Evolutionary conservation across 176 grass and related monocot species (phyloP).

Genomic region (Melocanna baccifera): DNA sequence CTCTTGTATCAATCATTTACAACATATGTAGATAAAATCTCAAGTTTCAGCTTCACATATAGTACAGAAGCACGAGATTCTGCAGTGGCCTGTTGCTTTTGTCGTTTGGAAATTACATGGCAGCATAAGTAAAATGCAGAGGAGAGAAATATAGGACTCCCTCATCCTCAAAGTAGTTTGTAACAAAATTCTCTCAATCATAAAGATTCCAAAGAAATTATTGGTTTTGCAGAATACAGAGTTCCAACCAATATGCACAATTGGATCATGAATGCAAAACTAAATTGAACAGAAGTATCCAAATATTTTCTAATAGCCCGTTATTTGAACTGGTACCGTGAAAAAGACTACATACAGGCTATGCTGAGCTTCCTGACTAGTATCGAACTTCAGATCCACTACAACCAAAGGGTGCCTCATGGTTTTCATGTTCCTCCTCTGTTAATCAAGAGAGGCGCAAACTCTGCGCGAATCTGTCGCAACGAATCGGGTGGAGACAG

Average conservation of each 20-base stretch:
- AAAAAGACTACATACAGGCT: background rate
- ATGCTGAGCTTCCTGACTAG: background rate
- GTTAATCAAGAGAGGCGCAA: background rate
- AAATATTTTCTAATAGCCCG: background rate
- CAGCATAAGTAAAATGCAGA: background rate
- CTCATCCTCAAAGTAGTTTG: too few relatives aligned
- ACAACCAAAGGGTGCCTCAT: background rate
- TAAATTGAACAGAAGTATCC: background rate
- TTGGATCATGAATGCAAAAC: too few relatives aligned
- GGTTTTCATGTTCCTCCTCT: constrained; percentile 8
- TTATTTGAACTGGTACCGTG: background rate
- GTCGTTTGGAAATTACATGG: background rate
- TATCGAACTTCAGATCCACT: background rate
- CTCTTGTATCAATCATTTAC: too few relatives aligned
- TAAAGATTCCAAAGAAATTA: background rate
- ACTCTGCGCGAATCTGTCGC: background rate
- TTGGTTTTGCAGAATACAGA: too few relatives aligned
- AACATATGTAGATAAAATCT: background rate
- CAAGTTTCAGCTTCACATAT: background rate
- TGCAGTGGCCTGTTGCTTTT: background rate
- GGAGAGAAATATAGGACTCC: background rate
- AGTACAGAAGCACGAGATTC: background rate
- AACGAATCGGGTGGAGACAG: background rate
- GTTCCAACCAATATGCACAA: too few relatives aligned
- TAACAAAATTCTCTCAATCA: too few relatives aligned